Evolutionary conservation across 257 asterid genomes (phyloP).

Genomic region (Verbascum thapsus): DNA sequence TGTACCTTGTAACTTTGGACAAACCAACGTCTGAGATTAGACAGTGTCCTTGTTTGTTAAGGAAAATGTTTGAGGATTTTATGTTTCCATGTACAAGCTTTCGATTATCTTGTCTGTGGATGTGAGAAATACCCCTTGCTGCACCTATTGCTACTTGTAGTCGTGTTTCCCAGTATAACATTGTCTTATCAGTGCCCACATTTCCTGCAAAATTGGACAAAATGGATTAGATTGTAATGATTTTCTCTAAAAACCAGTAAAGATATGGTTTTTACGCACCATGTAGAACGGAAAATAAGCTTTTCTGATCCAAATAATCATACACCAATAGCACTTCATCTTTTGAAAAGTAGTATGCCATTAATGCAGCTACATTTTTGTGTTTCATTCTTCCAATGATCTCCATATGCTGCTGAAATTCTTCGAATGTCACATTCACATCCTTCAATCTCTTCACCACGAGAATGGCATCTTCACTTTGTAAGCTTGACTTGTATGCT

Average conservation of each 20-base stretch:
- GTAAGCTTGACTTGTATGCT: constrained; percentile 9
- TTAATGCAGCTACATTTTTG: too few species aligned
- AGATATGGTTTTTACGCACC: not conserved
- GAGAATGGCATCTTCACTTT: not conserved
- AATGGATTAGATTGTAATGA: not conserved
- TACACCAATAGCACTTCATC: too few species aligned
- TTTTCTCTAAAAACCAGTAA: too few species aligned
- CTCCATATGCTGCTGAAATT: too few species aligned
- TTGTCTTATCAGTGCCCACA: constrained; percentile 8
- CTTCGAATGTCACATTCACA: too few species aligned
- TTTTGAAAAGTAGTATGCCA: too few species aligned
- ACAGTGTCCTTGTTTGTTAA: not conserved
- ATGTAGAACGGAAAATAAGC: too few species aligned
- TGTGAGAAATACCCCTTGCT: constrained; percentile 31
- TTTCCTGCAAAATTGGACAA: constrained; percentile 25
- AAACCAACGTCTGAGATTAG: constrained; percentile 31
- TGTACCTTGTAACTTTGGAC: not conserved
- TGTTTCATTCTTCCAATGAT: too few species aligned
- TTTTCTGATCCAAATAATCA: too few species aligned
- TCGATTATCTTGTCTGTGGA: constrained; percentile 28
- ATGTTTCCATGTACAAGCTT: constrained; percentile 37
- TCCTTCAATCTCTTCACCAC: constrained; percentile 27
- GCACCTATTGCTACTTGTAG: constrained; percentile 30
- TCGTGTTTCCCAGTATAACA: constrained; percentile 31
- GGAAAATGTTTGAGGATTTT: constrained; percentile 37